These are phyloP conservation scores for Cladosporium velox DNA, from an alignment of 2,329 filamentous ascomycete genomes.

Conservation along the genomic window DNA sequence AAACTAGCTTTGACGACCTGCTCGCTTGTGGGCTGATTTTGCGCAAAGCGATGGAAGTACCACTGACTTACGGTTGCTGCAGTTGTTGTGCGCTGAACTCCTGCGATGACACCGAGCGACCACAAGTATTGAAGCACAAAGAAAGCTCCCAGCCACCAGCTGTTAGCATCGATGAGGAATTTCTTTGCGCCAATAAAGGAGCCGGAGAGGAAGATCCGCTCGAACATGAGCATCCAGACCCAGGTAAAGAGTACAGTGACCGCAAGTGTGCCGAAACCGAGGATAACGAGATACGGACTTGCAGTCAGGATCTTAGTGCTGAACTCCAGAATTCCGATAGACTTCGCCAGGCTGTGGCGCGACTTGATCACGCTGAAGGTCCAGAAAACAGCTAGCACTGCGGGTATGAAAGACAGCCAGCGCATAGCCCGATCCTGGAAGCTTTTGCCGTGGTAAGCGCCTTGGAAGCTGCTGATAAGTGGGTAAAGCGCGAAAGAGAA, in stretches of 20 bases:
- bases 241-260: constrained; percentile 87
- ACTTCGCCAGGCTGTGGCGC: constrained; percentile 76
- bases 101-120: constrained; percentile 84
- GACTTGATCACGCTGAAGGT: constrained; percentile 79
- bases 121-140: constrained; percentile 95
- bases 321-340: constrained; percentile 89
- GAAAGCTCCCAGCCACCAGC: constrained; percentile 91
- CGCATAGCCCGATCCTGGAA: constrained; percentile 90
- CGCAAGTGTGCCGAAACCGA: constrained; percentile 77
- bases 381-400: constrained; percentile 74
- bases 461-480: constrained; percentile 85
- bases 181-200: constrained; percentile 63
- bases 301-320: constrained; percentile 82
- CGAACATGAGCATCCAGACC: constrained; percentile 97
- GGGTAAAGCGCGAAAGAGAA: constrained; percentile 90
- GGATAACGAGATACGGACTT: constrained; percentile 76
- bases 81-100: constrained; percentile 86
- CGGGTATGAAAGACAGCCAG: constrained; percentile 78
- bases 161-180: constrained; percentile 83
- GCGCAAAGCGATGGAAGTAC: constrained; percentile 93
- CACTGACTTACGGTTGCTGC: constrained; percentile 96
- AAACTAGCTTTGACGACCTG: constrained; percentile 84
- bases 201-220: constrained; percentile 89
- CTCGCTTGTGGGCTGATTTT: constrained; percentile 73
- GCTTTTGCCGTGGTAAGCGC: constrained; percentile 69